Base-by-base conservation (phyloP, 2,329 filamentous ascomycete genomes). In the Xylariaceae sp. region DNA sequence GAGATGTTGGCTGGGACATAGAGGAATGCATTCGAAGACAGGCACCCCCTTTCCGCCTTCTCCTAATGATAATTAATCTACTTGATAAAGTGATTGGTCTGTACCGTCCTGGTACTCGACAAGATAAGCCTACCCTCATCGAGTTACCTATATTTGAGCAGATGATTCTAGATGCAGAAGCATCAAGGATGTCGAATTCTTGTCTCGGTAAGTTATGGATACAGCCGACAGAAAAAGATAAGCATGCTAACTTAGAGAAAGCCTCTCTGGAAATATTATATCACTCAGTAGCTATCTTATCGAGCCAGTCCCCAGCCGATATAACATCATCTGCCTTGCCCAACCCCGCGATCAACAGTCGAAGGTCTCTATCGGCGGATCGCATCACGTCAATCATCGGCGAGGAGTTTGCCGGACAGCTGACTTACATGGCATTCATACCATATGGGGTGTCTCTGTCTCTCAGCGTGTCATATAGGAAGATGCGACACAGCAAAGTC, bases 191-290 rank as follows among this genome's bases (percentile, higher is more conserved):
- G 4, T 73, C 82, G 0, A 78, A 79, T 1, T 75, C 73, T 19
- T 72, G 83, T 7, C 76, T 86, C 8, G 80, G 82, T 84, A 60
- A 60, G 76, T 69, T 7, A 16, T 26, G n/a, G n/a, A n/a, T n/a
- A n/a, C n/a, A n/a, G n/a, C n/a, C n/a, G n/a, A n/a, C 3, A 14
- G 24, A 23, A 24, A 7, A 26, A 23, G 17, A 29, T 23, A 21
- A 16, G 4, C 23, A 4, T 17, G 31, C 68, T 74, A 43, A 75
- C 53, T n/a, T 21, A 3, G 19, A 8, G 1, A 4, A 33, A 85
- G 84, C 79, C 6, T 87, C 85, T 0, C 77, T 88, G 6, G 85
- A 88, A 62, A 79, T 83, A 1, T 80, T 88, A 14, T 88, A 88
- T 64, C 84, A 88, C 63, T 83, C 85, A 3, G 81, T 88, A 6